Evolutionary conservation across 2,329 filamentous ascomycete genomes (phyloP), one percentile per base, ranked within the genome.

Genomic region (Ophiocordyceps polyrhachis-furcata): DNA sequence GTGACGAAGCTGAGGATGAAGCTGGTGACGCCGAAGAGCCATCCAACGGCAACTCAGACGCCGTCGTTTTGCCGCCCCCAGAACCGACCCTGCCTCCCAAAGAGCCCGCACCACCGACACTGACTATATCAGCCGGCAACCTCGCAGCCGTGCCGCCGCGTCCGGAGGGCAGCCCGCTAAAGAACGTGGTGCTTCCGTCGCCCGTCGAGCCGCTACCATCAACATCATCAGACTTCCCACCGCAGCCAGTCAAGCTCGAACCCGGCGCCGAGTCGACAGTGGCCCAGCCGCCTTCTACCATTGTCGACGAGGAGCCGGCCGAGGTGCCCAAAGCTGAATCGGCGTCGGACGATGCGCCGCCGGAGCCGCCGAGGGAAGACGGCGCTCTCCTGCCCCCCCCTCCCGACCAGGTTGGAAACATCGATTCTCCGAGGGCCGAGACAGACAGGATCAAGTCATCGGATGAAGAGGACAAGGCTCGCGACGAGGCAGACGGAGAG

Each of bases 101-200:
- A 8, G 43, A 54, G 43, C 45, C 48, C n/a, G 47, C 47, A 17
- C 55, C 56, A 23, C 46, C 54, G 45, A 55, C 47, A n/a, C 52
- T 62, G 29, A 53, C 58, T 35, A 56, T 63, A 32, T 48, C 61
- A 43, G 32, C 57, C 41, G 50, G 52, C 9, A 49, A 49, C 17
- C 49, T 58, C 23, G 49, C 54, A 2, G 48, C 53, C 42, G 49
- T 51, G 32, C 58, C 62, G 3, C 59, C 62, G 1, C 62, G 53
- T 48, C 51, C 62, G 3, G 70, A 71, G 49, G 70, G 70, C 3
- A 74, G 70, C 44, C 70, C 70, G 1, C 55, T 74, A 19, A 73
- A 73, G 56, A 69, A 73, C 43, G 68, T 72, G 32, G 58, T 69
- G 25, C 47, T 70, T 15, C 62, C 60, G 11, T 71, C 70, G 11